Conservation (phyloP, 2,329 filamentous ascomycete genomes). For the Monascus ruber region DNA sequence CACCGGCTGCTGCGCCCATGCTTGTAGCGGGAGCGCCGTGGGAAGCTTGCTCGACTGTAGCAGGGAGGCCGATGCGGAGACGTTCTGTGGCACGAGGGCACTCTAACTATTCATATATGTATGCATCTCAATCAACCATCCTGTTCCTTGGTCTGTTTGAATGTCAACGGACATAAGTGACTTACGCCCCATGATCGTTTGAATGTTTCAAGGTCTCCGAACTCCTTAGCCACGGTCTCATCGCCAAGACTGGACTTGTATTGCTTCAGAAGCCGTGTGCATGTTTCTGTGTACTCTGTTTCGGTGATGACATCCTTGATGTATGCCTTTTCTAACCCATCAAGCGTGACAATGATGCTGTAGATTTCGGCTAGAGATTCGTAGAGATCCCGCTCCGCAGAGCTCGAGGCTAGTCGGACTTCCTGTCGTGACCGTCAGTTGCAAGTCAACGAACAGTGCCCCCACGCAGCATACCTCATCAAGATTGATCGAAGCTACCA, state of each 20-base stretch:
- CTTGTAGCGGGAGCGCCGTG: conserved; percentile 36
- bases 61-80: conserved; percentile 82
- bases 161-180: conserved; percentile 11
- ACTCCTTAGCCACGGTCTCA: conserved; percentile 79
- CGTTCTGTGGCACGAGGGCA: conserved; percentile 89
- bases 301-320: conserved; percentile 90
- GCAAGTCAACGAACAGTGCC: conserved; percentile 3
- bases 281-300: conserved; percentile 90
- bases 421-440: conserved; percentile 46
- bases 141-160: too few relatives aligned
- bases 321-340: conserved; percentile 92
- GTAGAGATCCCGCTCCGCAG: conserved; percentile 82
- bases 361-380: conserved; percentile 96
- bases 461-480: conserved; percentile 56
- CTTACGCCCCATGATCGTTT: conserved; percentile 83
- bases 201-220: conserved; percentile 80
- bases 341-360: conserved; percentile 90
- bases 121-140: conserved; percentile 2
- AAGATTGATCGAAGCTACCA: conserved; percentile 83
- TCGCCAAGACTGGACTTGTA: conserved; percentile 91
- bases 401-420: conserved; percentile 79
- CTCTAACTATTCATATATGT: conserved; percentile 55
- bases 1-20: conserved; percentile 19
- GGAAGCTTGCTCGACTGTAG: conserved; percentile 56
- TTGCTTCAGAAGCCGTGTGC: conserved; percentile 84